Evolutionary conservation across 345 rosid genomes (phyloP).

Genomic region (Acer yangbiense): DNA sequence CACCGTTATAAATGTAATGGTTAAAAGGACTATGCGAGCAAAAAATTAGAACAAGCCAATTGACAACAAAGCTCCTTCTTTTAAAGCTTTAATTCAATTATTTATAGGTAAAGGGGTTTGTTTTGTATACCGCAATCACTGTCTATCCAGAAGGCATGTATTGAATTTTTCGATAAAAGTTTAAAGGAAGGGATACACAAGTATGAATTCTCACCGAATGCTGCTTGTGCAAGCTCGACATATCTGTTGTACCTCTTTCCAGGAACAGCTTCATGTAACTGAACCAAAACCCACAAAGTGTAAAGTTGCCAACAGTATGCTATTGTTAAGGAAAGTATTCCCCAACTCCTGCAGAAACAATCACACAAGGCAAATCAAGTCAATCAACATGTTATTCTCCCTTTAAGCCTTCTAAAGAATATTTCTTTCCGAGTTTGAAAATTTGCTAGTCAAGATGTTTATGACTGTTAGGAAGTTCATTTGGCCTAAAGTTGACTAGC

Average conservation of each 20-base stretch:
- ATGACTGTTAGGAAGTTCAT: not conserved
- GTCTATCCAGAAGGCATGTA: not conserved
- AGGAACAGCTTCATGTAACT: conserved; percentile 94
- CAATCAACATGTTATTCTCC: not conserved
- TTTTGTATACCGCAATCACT: not conserved
- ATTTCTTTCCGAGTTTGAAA: not conserved
- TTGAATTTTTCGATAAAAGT: not conserved
- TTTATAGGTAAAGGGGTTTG: not conserved
- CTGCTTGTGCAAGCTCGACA: conserved; percentile 97
- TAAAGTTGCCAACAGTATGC: conserved; percentile 97
- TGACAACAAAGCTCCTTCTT: too few species aligned
- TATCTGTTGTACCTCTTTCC: conserved; percentile 95
- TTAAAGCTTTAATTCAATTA: not conserved
- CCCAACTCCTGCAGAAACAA: conserved; percentile 81
- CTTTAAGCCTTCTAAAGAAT: not conserved
- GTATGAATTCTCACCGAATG: conserved; percentile 65
- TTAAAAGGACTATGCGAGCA: too few species aligned
- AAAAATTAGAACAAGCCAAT: too few species aligned
- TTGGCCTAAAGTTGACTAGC: not conserved
- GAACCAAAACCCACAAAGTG: conserved; percentile 92
- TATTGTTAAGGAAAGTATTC: conserved; percentile 77
- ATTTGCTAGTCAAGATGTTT: not conserved
- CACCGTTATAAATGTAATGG: too few species aligned
- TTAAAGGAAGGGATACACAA: not conserved
- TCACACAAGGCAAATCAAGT: conserved; percentile 6